Evolutionary conservation across 768 basidiomycete genomes (phyloP).

Genomic region (Lepiota subincarnata): DNA sequence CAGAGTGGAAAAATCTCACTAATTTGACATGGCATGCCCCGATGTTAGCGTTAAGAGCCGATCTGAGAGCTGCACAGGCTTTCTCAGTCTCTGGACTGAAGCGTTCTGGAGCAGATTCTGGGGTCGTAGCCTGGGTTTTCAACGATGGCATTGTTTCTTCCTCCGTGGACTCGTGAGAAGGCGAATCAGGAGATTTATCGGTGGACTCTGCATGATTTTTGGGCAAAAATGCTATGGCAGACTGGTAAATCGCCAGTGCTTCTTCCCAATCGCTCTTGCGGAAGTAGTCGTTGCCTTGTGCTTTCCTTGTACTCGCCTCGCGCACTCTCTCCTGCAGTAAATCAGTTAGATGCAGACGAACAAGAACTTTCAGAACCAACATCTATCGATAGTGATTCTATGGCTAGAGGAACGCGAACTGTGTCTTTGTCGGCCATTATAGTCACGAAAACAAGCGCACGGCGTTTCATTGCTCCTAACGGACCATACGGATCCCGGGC

Average conservation of each 20-base stretch:
- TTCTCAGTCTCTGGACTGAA: slow-evolving; percentile 24
- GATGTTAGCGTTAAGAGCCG: slow-evolving; percentile 82
- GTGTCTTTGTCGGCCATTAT: neutral
- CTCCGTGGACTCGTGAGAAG: slow-evolving; percentile 12
- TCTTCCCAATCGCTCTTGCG: slow-evolving; percentile 60
- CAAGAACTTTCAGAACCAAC: neutral
- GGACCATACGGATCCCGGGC: too few relatives aligned
- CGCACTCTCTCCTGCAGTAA: slow-evolving; percentile 18
- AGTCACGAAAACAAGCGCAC: neutral
- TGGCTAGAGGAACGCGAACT: neutral
- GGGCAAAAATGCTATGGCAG: slow-evolving; percentile 67
- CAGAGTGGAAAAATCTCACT: slow-evolving; percentile 38
- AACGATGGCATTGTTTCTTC: slow-evolving; percentile 18
- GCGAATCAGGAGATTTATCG: neutral
- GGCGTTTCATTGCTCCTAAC: neutral
- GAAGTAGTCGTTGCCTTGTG: slow-evolving; percentile 73
- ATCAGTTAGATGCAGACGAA: neutral
- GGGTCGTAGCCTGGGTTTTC: slow-evolving; percentile 7
- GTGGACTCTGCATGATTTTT: slow-evolving; percentile 26
- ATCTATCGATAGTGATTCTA: slow-evolving; percentile 3
- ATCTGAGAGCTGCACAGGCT: slow-evolving; percentile 30
- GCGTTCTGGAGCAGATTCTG: slow-evolving; percentile 1
- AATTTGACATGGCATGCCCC: slow-evolving; percentile 81
- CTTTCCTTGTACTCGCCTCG: slow-evolving; percentile 60
- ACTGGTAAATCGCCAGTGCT: slow-evolving; percentile 66